Conservation (phyloP, 371 early-diverging fungal species). For the Cokeromyces recurvatus region DNA sequence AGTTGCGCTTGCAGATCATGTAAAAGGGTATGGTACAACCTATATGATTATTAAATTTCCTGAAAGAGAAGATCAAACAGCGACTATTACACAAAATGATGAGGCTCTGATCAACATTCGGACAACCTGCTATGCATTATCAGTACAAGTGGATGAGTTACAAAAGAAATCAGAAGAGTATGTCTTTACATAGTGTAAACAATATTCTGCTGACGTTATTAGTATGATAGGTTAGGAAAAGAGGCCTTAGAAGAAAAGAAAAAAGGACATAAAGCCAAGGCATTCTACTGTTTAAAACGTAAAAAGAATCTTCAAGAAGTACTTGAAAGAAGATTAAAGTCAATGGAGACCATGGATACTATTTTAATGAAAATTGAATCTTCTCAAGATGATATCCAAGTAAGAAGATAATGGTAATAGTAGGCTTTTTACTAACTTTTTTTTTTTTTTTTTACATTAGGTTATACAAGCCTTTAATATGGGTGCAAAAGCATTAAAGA, state of each 20-base stretch:
- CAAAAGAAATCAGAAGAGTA: slow-evolving; percentile 35
- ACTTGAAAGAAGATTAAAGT: slow-evolving; percentile 39
- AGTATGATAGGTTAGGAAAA: slow-evolving; percentile 22
- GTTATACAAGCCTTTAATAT: slow-evolving; percentile 50
- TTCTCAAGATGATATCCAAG: slow-evolving; percentile 55
- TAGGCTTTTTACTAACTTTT: too few species aligned
- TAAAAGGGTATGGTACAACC: slow-evolving; percentile 26
- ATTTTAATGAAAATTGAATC: slow-evolving; percentile 49
- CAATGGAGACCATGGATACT: slow-evolving; percentile 53
- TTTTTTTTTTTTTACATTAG: slow-evolving; percentile 19
- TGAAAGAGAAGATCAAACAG: slow-evolving; percentile 6
- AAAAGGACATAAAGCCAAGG: slow-evolving; percentile 29
- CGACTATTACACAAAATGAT: slow-evolving; percentile 41
- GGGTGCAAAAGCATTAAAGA: slow-evolving; percentile 45
- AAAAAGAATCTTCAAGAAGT: slow-evolving; percentile 38
- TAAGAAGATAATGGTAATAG: slow-evolving; percentile 8
- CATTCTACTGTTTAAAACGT: slow-evolving; percentile 43
- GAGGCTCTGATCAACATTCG: slow-evolving; percentile 43
- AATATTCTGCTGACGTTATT: too few species aligned
- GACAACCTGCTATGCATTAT: slow-evolving; percentile 40
- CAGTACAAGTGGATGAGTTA: slow-evolving; percentile 42
- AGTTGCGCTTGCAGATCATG: slow-evolving; percentile 23
- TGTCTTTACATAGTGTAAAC: too few species aligned
- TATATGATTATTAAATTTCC: slow-evolving; percentile 39
- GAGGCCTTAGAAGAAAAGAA: slow-evolving; percentile 21